Evolutionary conservation across 345 rosid genomes (phyloP), one percentile per base, ranked within the genome.

Genomic region (Cardamine occulta): DNA sequence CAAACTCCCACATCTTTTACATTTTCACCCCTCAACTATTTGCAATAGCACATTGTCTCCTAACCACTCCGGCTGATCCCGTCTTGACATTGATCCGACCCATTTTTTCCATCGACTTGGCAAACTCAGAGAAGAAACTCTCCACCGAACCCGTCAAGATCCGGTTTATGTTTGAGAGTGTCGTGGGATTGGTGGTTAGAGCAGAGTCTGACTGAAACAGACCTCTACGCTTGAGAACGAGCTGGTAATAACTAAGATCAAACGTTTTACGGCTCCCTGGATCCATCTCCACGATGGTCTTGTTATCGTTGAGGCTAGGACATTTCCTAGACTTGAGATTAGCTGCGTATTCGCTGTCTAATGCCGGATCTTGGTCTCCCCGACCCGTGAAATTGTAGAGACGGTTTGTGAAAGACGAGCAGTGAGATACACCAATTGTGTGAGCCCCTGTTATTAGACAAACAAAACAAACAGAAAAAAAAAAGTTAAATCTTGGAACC

Each of bases 221-320:
- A 10, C 98, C 97, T 53, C 94, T 80, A 71, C 94, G 85, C 67
- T 89, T 89, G 5, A 84, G 81, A n/a, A 93, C 62, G 0, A 68
- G 81, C 3, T 67, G 70, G 80, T 87, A 93, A 79, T 88, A 88
- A 73, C 87, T 78, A 2, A 89, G 87, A 80, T 93, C 97, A 48
- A 93, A 93, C 10, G 94, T 86, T 70, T 69, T 88, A 5, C 82
- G 81, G 53, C 97, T 91, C 9, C 97, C 97, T 0, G 98, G 96
- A 66, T 93, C 90, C 91, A 93, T 89, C 66, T 89, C 96, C 1
- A 88, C 85, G 8, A 76, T 83, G n/a, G 94, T 93, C 13, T 79
- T 84, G 73, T 79, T 86, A 48, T 94, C 95, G 45, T 67, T 88
- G 5, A 70, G 84, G 56, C 60, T 85, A 67, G 70, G 86, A 77